These are phyloP conservation scores for Sclerotiophoma versabilis DNA, from an alignment of 2,329 filamentous ascomycete genomes.

Conservation along the genomic window DNA sequence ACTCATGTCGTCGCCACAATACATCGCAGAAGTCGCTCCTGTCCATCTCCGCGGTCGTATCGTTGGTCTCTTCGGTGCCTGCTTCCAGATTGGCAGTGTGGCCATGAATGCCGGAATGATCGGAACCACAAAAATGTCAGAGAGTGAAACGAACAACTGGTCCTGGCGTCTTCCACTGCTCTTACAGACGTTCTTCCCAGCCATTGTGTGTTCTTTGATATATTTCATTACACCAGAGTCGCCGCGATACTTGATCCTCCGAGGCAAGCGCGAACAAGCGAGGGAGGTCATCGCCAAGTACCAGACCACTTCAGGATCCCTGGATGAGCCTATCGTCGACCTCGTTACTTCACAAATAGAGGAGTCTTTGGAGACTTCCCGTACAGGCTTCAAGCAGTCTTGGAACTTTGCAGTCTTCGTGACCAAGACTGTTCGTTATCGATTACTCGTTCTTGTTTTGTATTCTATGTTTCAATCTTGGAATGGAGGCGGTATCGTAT, in stretches of 20 bases:
- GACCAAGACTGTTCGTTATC: constrained; percentile 53
- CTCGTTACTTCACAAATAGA: constrained; percentile 55
- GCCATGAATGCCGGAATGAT: constrained; percentile 55
- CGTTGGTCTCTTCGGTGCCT: constrained; percentile 58
- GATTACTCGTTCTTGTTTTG: constrained; percentile 54
- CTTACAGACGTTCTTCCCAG: constrained; percentile 58
- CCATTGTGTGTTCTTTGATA: constrained; percentile 47
- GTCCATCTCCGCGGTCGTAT: constrained; percentile 51
- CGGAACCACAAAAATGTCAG: constrained; percentile 48
- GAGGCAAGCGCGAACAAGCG: constrained; percentile 24
- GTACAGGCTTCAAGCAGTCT: constrained; percentile 47
- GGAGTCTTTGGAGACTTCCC: constrained; percentile 53
- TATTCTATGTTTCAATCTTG: constrained; percentile 59
- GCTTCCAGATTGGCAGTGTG: constrained; percentile 55
- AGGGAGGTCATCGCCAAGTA: constrained; percentile 43
- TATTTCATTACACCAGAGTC: constrained; percentile 41
- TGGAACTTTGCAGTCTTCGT: constrained; percentile 59
- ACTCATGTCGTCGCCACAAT: constrained; percentile 50
- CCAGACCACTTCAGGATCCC: constrained; percentile 52
- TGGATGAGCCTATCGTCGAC: constrained; percentile 53
- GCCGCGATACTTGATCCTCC: constrained; percentile 52
- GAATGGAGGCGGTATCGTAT: constrained; percentile 49
- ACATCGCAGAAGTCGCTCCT: constrained; percentile 48
- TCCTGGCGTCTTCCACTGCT: constrained; percentile 43
- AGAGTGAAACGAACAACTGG: constrained; percentile 23